These are phyloP conservation scores for Garcia nutans DNA, from an alignment of 345 rosid species.

Conservation along the genomic window DNA sequence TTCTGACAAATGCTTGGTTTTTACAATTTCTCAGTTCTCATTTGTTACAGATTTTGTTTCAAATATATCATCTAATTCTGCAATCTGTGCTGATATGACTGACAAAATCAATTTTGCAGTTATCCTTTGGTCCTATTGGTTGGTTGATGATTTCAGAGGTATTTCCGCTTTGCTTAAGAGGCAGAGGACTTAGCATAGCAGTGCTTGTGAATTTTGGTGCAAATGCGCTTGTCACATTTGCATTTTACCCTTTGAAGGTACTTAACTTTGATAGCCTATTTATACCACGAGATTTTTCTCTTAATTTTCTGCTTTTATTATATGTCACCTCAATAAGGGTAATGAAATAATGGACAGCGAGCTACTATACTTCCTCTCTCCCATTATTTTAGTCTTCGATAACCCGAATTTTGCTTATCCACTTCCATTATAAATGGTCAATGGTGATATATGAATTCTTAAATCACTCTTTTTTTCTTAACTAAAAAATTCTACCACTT, in stretches of 20 bases:
- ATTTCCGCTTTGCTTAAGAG: conserved; percentile 81
- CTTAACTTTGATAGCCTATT: conserved; percentile 4
- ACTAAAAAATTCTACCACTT: not conserved
- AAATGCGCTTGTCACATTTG: conserved; percentile 86
- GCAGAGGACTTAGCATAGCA: conserved; percentile 82
- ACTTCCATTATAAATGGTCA: no score
- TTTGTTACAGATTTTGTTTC: not conserved
- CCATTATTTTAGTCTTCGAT: no score
- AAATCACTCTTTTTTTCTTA: no score
- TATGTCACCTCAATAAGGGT: not conserved
- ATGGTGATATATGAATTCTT: no score
- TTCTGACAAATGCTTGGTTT: no score
- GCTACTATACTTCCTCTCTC: not conserved
- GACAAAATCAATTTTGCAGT: conserved; percentile 46
- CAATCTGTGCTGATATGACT: not conserved
- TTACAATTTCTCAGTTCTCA: not conserved
- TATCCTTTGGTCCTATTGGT: conserved; percentile 96
- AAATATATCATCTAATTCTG: not conserved
- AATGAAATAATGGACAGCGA: not conserved
- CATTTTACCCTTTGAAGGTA: conserved; percentile 91
- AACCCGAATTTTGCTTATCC: no score
- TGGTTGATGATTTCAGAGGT: conserved; percentile 98
- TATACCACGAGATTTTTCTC: not conserved
- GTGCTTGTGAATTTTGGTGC: conserved; percentile 94
- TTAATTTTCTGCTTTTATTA: not conserved